These are phyloP conservation scores for Rhynchosporium secalis DNA, from an alignment of 2,329 filamentous ascomycete species.

Conservation along the genomic window DNA sequence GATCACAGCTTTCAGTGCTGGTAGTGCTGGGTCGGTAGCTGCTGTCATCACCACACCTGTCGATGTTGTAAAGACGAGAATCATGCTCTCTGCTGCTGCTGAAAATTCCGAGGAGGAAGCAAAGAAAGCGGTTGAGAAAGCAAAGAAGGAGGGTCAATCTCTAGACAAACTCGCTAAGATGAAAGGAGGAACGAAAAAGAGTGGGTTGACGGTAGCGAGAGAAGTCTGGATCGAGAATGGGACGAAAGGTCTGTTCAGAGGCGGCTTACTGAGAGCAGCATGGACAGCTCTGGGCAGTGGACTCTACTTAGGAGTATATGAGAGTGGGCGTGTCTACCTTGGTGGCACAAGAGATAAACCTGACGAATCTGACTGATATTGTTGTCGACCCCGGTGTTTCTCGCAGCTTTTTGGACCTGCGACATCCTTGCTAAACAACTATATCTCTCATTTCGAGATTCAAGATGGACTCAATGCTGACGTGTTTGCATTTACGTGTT, in stretches of 20 bases:
- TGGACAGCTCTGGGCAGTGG: conserved; percentile 86
- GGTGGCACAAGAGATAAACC: conserved; percentile 26
- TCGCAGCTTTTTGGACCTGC: not conserved
- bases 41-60: conserved; percentile 84
- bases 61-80: conserved; percentile 85
- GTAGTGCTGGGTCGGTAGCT: conserved; percentile 70
- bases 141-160: conserved; percentile 35
- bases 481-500: too few relatives aligned
- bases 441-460: too few relatives aligned
- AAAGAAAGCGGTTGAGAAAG: conserved; percentile 31
- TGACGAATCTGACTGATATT: conserved; percentile 5
- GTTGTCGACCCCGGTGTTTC: not conserved
- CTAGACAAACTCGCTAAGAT: conserved; percentile 32
- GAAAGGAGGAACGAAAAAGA: conserved; percentile 41
- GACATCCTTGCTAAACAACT: not conserved
- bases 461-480: too few relatives aligned
- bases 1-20: conserved; percentile 74
- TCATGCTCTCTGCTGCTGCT: conserved; percentile 69
- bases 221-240: conserved; percentile 69
- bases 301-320: conserved; percentile 83
- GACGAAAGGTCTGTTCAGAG: conserved; percentile 72
- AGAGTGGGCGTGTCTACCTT: conserved; percentile 70
- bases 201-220: conserved; percentile 60
- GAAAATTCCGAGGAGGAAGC: conserved; percentile 37
- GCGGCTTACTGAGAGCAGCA: conserved; percentile 67